Conservation (phyloP, 2,329 filamentous ascomycete genomes). For the Grosmannia serpens region DNA sequence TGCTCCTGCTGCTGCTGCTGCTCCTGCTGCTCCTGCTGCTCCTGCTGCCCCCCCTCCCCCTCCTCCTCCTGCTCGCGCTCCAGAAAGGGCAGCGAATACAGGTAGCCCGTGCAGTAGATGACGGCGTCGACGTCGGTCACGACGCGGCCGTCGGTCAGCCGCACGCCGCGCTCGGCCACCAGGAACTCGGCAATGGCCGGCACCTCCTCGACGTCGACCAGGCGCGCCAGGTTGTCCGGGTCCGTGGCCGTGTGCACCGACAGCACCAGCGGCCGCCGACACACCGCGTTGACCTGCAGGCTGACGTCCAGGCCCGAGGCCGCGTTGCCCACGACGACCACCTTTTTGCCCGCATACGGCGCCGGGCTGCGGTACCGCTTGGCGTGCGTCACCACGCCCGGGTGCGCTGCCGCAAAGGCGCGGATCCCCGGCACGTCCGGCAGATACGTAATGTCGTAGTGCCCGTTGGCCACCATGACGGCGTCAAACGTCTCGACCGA, state of each 20-base stretch:
- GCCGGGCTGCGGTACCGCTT: slow-evolving; percentile 65
- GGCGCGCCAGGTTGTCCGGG: slow-evolving; percentile 31
- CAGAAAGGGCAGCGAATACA: slow-evolving; percentile 73
- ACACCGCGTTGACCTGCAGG: slow-evolving; percentile 55
- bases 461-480: slow-evolving; percentile 63
- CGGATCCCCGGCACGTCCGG: slow-evolving; percentile 50
- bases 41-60: too few species aligned
- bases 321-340: slow-evolving; percentile 73
- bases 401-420: slow-evolving; percentile 47
- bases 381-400: slow-evolving; percentile 56
- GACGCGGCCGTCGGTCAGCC: slow-evolving; percentile 52
- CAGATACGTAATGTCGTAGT: slow-evolving; percentile 59
- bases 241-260: slow-evolving; percentile 44
- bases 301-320: slow-evolving; percentile 79
- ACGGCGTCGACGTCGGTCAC: slow-evolving; percentile 62
- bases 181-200: slow-evolving; percentile 48
- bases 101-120: slow-evolving; percentile 82
- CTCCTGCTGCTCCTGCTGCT: too few species aligned
- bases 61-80: slow-evolving; percentile 12
- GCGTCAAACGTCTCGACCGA: slow-evolving; percentile 52
- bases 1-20: too few species aligned
- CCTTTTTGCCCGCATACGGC: slow-evolving; percentile 55
- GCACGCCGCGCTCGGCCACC: slow-evolving; percentile 42
- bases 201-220: slow-evolving; percentile 35
- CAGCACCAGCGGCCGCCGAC: slow-evolving; percentile 49